These are phyloP conservation scores for Psophocarpus tetragonolobus DNA, from an alignment of 306 rosid species.

Conservation along the genomic window DNA sequence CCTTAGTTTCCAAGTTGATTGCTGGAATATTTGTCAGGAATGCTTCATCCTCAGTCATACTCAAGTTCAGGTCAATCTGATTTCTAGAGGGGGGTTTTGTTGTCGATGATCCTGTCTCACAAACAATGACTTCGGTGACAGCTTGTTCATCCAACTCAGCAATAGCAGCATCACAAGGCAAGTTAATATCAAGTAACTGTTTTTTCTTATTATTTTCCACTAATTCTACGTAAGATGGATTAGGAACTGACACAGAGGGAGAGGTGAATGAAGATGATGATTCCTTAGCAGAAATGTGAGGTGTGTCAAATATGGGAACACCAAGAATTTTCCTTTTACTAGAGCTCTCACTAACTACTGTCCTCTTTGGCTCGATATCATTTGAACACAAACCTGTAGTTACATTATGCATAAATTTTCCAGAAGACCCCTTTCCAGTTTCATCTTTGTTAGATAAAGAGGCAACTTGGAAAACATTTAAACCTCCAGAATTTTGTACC, in stretches of 20 bases:
- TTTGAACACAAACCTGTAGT: constrained; percentile 53
- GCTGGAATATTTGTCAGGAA: constrained; percentile 41
- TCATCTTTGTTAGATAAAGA: constrained; percentile 43
- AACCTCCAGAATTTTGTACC: constrained; percentile 42
- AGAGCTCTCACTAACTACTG: constrained; percentile 45
- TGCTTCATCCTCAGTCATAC: constrained; percentile 71
- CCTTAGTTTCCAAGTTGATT: constrained; percentile 37
- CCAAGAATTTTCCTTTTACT: constrained; percentile 60
- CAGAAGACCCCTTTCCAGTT: constrained; percentile 44
- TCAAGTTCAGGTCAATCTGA: constrained; percentile 78
- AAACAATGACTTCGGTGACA: constrained; percentile 35
- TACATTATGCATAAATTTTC: constrained; percentile 35
- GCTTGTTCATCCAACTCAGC: constrained; percentile 49
- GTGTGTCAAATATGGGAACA: constrained; percentile 62
- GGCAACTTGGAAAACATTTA: constrained; percentile 46
- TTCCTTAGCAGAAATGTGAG: constrained; percentile 54
- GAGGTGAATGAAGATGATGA: constrained; percentile 47
- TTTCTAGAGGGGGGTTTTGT: constrained; percentile 50
- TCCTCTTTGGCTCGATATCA: constrained; percentile 49
- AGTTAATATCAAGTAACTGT: constrained; percentile 65
- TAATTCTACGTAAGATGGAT: constrained; percentile 38
- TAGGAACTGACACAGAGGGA: constrained; percentile 42
- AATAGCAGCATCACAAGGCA: constrained; percentile 69
- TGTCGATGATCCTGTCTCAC: constrained; percentile 42
- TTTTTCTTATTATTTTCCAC: constrained; percentile 41